Conservation (phyloP, 2,329 filamentous ascomycete genomes). For the Aspergillus sp. region DNA sequence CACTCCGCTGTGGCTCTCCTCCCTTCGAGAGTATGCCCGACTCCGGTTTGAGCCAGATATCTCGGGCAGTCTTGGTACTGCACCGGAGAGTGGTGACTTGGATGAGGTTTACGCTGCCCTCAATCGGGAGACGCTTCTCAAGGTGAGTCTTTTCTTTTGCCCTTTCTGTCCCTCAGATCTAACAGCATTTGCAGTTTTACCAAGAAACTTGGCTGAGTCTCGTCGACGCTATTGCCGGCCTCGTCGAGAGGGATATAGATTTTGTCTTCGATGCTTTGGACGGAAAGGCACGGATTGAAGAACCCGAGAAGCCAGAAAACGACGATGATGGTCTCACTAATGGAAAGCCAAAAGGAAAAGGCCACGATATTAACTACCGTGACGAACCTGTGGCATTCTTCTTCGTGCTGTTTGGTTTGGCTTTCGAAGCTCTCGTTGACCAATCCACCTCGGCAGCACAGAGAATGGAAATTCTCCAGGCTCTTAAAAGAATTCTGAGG, state of each 20-base stretch:
- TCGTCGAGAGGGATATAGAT: constrained; percentile 96
- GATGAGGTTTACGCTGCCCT: constrained; percentile 94
- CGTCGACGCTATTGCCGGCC: constrained; percentile 92
- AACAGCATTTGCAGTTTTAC: constrained; percentile 65
- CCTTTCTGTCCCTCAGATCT: background rate
- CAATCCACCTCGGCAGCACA: constrained; percentile 73
- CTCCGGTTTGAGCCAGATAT: constrained; percentile 96
- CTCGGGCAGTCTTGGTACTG: constrained; percentile 81
- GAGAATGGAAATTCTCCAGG: constrained; percentile 82
- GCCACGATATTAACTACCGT: constrained; percentile 89
- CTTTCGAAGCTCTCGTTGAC: constrained; percentile 91
- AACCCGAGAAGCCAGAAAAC: constrained; percentile 29
- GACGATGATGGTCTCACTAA: constrained; percentile 16
- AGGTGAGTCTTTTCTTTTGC: constrained; percentile 41
- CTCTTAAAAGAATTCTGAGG: constrained; percentile 90
- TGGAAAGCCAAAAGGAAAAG: constrained; percentile 51
- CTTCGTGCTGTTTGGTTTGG: constrained; percentile 94
- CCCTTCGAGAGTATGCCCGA: constrained; percentile 87
- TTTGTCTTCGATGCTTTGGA: constrained; percentile 97
- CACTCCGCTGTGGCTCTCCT: constrained; percentile 91
- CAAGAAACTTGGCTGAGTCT: constrained; percentile 96
- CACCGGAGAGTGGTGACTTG: constrained; percentile 77
- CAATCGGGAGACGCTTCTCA: constrained; percentile 87
- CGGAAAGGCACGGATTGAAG: constrained; percentile 59
- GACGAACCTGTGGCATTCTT: constrained; percentile 98